phyloP scores from a whole-genome alignment of 108 stramenopile genomes.

The Ochromonas danica region DNA sequence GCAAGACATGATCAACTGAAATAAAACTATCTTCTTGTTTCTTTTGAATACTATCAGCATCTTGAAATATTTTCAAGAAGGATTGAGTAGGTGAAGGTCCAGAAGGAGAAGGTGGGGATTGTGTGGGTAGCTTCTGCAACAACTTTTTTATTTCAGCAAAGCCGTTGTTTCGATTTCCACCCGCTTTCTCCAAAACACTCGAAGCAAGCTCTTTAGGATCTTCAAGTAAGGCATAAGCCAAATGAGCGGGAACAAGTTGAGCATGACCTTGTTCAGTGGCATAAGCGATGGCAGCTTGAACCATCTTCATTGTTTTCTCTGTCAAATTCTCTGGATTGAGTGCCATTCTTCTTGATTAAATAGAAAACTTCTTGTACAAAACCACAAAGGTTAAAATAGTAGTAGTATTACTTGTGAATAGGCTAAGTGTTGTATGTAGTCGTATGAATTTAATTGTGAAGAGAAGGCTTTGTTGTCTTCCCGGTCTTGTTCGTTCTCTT shows the following conservation, averaged over 20 bases:
- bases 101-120: conserved; percentile 5
- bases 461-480: too few species aligned
- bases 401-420: too few species aligned
- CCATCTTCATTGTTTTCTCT: background rate
- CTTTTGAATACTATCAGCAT: conserved; percentile 5
- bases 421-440: too few species aligned
- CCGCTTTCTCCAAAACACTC: background rate
- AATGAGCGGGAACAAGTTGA: conserved; percentile 18
- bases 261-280: background rate
- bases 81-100: background rate
- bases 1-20: conserved; percentile 20
- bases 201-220: background rate
- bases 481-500: too few species aligned
- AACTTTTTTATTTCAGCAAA: background rate
- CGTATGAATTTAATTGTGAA: too few species aligned
- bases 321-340: conserved; percentile 13
- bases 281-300: background rate
- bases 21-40: background rate
- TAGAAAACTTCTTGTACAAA: too few species aligned
- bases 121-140: conserved; percentile 4
- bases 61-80: background rate
- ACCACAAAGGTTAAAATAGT: too few species aligned
- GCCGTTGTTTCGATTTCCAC: background rate
- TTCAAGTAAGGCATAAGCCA: conserved; percentile 4
- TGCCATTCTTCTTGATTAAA: conserved; percentile 10